Evolutionary conservation across 768 basidiomycete genomes (phyloP).

Genomic region (Lactarius deliciosus): DNA sequence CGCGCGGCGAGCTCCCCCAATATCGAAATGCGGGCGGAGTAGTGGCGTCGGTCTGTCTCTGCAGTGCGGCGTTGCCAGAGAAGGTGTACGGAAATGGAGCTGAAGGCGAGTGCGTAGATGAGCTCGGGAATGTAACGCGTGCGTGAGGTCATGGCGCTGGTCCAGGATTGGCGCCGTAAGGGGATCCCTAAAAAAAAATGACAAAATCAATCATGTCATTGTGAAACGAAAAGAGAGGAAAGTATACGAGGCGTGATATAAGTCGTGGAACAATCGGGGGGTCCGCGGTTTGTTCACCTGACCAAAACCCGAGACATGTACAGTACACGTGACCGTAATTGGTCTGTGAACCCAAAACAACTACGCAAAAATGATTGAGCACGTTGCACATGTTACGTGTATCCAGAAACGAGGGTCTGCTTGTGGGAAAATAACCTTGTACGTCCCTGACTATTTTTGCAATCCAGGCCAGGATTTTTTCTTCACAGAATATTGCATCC

Average conservation of each 20-base stretch:
- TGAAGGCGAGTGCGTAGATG: conserved; percentile 62
- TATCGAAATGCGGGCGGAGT: conserved; percentile 60
- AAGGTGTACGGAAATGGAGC: conserved; percentile 66
- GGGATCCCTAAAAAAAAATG: neutral
- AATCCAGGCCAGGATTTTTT: neutral
- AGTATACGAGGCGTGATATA: neutral
- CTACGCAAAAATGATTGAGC: neutral
- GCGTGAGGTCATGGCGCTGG: conserved; percentile 27
- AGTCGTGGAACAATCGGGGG: neutral
- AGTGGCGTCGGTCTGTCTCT: conserved; percentile 53
- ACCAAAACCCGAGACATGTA: neutral
- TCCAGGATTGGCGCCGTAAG: neutral
- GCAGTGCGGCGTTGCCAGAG: conserved; percentile 50
- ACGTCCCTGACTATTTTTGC: neutral
- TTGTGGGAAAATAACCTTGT: neutral
- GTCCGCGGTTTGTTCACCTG: neutral
- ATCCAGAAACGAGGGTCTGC: neutral
- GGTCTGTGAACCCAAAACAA: neutral
- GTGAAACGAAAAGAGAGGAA: neutral
- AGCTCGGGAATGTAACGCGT: conserved; percentile 59
- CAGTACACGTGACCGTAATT: neutral
- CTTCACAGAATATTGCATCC: neutral
- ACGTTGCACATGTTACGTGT: neutral
- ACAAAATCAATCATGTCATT: neutral
- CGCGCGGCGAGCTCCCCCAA: conserved; percentile 57